Evolutionary conservation across 108 stramenopile species (phyloP), one percentile per base, ranked within the genome.

Genomic region (Cylindrotheca fusiformis): DNA sequence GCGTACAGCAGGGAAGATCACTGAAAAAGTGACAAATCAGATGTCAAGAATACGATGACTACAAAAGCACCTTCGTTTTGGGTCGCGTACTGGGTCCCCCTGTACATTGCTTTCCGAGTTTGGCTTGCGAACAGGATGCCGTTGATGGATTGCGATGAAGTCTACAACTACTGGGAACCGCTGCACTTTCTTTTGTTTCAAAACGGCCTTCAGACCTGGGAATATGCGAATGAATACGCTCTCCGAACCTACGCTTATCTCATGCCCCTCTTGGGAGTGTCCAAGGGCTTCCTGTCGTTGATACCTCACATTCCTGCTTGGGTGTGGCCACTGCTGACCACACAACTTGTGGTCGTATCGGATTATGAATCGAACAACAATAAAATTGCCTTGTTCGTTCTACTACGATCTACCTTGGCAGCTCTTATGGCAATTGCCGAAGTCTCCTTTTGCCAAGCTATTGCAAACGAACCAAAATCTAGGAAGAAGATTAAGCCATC

Each of bases 101-200:
- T 91, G 0, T 82, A 83, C 65, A 48, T 91, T 1, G 68, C 73
- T 19, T 65, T 65, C 46, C 83, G 92, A 20, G 58, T 93, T 14
- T 64, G 58, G 32, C 62, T 68, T 45, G 81, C 92, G 58, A 93
- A 93, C 62, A 80, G 85, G 0, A 47, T 85, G 55, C 92, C 92
- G 5, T 87, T 98, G 27, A 83, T 80, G 60, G 99, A 99, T 68
- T 98, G 97, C 65, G 99, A 99, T 61, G 99, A 99, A 71, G 93
- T 95, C 5, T 99, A 79, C 77, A 98, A 98, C 76, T 99, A 98
- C 67, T 99, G 97, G 97, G 99, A 99, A 68, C 97, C 95, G 23
- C 71, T 98, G 5, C 97, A 98, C 67, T 96, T 88, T 50, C 30
- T 95, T 3, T 65, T 89, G 0, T 94, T 88, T 70, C 91, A 90